phyloP scores from a whole-genome alignment of 805 yeast species.

The Candida patagonica region DNA sequence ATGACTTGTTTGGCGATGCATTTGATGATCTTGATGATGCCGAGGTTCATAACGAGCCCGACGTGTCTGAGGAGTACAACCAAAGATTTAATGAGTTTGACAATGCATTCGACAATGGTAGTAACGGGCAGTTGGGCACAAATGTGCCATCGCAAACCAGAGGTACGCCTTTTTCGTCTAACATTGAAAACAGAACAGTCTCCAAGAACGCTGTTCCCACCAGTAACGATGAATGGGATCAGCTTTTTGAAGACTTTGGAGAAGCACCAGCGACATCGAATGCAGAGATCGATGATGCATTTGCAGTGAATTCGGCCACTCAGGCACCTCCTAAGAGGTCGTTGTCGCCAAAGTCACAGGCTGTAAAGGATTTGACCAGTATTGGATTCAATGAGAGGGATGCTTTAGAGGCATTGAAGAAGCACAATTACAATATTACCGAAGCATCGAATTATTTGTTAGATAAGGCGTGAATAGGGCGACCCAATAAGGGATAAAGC shows the following conservation, averaged over 20 bases:
- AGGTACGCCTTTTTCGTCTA: not conserved
- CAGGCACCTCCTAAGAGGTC: slow-evolving; percentile 6
- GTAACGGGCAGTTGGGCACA: not conserved
- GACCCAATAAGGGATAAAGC: not conserved
- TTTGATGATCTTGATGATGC: slow-evolving; percentile 38
- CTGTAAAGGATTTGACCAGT: slow-evolving; percentile 70
- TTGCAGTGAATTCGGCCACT: slow-evolving; percentile 11
- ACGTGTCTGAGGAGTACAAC: slow-evolving; percentile 19
- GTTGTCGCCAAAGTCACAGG: slow-evolving; percentile 34
- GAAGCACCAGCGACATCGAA: slow-evolving; percentile 10
- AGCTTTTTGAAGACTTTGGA: slow-evolving; percentile 82
- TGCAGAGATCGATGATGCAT: slow-evolving; percentile 16
- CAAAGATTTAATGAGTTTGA: slow-evolving; percentile 15
- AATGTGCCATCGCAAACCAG: not conserved
- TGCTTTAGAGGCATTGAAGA: slow-evolving; percentile 59
- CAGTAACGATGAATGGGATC: slow-evolving; percentile 80
- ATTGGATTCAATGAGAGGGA: slow-evolving; percentile 77
- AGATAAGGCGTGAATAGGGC: slow-evolving; percentile 40
- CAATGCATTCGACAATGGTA: too few species aligned
- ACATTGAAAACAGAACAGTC: not conserved
- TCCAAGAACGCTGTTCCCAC: slow-evolving; percentile 9
- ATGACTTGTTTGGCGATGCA: slow-evolving; percentile 33
- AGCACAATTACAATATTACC: slow-evolving; percentile 65
- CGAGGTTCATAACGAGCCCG: slow-evolving; percentile 25
- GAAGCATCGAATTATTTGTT: slow-evolving; percentile 80